Conservation (phyloP, 164 flowering plant genomes). For the Houttuynia cordata region DNA sequence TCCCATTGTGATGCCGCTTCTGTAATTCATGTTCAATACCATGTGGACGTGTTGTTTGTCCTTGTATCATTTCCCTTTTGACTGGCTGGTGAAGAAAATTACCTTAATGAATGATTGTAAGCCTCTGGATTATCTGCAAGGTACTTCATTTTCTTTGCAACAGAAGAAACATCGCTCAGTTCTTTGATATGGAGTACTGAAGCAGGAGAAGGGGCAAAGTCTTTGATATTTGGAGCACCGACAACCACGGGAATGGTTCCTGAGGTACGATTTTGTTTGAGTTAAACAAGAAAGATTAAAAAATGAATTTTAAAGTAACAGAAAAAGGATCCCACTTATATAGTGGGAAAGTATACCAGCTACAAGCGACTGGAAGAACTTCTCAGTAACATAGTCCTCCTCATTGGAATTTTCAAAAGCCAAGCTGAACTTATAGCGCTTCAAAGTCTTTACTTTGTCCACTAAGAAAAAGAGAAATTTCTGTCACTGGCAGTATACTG, state of each 20-base stretch:
- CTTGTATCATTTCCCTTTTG: too few relatives aligned
- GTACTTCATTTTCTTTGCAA: constrained; percentile 24
- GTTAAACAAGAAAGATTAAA: background rate
- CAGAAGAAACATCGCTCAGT: constrained; percentile 32
- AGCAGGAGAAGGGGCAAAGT: constrained; percentile 70
- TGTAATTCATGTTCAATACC: too few relatives aligned
- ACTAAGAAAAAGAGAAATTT: constrained; percentile 28
- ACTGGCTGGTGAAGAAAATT: background rate
- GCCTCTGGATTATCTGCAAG: constrained; percentile 60
- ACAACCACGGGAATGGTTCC: constrained; percentile 89
- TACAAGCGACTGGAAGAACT: constrained; percentile 96
- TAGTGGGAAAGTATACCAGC: constrained; percentile 47
- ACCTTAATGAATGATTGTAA: constrained; percentile 66
- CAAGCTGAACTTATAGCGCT: constrained; percentile 87
- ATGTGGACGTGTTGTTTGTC: too few relatives aligned
- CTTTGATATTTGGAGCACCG: constrained; percentile 92
- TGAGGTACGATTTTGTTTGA: constrained; percentile 7
- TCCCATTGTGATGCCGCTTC: too few relatives aligned
- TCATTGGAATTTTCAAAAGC: constrained; percentile 98
- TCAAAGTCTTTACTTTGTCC: constrained; percentile 78
- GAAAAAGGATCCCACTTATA: background rate
- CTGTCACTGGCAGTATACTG: too few relatives aligned
- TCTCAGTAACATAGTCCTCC: constrained; percentile 97
- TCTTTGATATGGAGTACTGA: constrained; percentile 72
- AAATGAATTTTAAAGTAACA: background rate